These are phyloP conservation scores for Penicillium sp. DNA, from an alignment of 2,329 filamentous ascomycete species.

Conservation along the genomic window DNA sequence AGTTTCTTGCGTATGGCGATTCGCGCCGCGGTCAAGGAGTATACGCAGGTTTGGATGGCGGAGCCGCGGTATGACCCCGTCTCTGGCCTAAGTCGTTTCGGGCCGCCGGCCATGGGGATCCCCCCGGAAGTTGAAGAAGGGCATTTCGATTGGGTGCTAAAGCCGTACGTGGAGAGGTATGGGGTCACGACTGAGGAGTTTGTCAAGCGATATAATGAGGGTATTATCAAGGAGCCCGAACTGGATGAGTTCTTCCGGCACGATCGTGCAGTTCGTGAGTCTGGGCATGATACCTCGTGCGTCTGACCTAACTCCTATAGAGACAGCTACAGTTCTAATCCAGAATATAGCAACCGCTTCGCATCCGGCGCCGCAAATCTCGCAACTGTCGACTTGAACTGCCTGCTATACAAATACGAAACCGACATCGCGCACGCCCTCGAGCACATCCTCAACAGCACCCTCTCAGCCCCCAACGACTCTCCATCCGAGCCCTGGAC, in stretches of 20 bases:
- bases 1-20: conserved; percentile 83
- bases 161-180: conserved; percentile 83
- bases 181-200: conserved; percentile 82
- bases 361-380: conserved; percentile 86
- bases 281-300: conserved; percentile 90
- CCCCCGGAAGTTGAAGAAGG: conserved; percentile 88
- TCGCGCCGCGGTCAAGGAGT: conserved; percentile 94
- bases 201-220: conserved; percentile 83
- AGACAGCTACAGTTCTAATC: too few relatives aligned
- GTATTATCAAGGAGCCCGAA: conserved; percentile 78
- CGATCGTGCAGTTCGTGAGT: conserved; percentile 93
- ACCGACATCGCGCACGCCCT: conserved; percentile 89
- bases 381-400: conserved; percentile 93
- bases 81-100: conserved; percentile 82
- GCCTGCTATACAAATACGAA: conserved; percentile 95
- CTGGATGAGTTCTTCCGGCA: conserved; percentile 96
- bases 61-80: conserved; percentile 77
- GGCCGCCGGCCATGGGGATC: conserved; percentile 81
- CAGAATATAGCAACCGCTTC: conserved; percentile 64
- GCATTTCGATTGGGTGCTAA: conserved; percentile 83
- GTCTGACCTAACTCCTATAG: too few relatives aligned
- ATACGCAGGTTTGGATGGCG: conserved; percentile 84
- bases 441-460: conserved; percentile 81
- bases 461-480: conserved; percentile 75
- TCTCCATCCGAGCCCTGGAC: conserved; percentile 91